Evolutionary conservation across 1,284 basidiomycete genomes (phyloP).

Genomic region (Moesziomyces globuligerus): DNA sequence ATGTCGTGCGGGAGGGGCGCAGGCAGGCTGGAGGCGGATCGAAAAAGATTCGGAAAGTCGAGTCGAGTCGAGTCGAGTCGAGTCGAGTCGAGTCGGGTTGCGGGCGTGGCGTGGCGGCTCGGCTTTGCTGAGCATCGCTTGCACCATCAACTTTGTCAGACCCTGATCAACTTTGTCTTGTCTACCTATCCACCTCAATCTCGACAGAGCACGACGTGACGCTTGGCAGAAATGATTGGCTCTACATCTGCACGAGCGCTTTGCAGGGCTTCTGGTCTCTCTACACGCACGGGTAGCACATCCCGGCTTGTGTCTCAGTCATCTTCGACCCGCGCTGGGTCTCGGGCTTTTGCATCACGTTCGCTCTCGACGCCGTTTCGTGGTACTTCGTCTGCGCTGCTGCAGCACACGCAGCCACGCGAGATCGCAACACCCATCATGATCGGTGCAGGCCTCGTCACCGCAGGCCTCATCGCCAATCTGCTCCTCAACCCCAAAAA

Average conservation of each 20-base stretch:
- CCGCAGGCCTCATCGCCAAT: conserved; percentile 57
- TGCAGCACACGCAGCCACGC: conserved; percentile 40
- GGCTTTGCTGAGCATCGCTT: too few relatives aligned
- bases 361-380: conserved; percentile 50
- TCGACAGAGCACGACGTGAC: too few relatives aligned
- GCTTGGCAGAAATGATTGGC: conserved; percentile 11
- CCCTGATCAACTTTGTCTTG: background rate
- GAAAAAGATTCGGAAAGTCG: too few relatives aligned
- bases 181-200: too few relatives aligned
- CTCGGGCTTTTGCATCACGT: conserved; percentile 11
- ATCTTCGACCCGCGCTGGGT: background rate
- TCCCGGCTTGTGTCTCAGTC: conserved; percentile 10
- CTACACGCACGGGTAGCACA: too few relatives aligned
- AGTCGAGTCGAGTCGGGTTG: too few relatives aligned
- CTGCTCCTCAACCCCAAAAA: conserved; percentile 55
- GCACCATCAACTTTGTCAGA: background rate
- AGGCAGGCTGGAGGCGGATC: too few relatives aligned
- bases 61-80: too few relatives aligned
- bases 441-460: conserved; percentile 57
- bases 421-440: conserved; percentile 58
- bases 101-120: too few relatives aligned
- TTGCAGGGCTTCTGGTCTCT: background rate
- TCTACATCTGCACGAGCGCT: conserved; percentile 18
- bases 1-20: too few relatives aligned
- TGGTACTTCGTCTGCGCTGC: conserved; percentile 26